Evolutionary conservation across 2,329 filamentous ascomycete genomes (phyloP).

Genomic region (Aspergillus fijiensis): DNA sequence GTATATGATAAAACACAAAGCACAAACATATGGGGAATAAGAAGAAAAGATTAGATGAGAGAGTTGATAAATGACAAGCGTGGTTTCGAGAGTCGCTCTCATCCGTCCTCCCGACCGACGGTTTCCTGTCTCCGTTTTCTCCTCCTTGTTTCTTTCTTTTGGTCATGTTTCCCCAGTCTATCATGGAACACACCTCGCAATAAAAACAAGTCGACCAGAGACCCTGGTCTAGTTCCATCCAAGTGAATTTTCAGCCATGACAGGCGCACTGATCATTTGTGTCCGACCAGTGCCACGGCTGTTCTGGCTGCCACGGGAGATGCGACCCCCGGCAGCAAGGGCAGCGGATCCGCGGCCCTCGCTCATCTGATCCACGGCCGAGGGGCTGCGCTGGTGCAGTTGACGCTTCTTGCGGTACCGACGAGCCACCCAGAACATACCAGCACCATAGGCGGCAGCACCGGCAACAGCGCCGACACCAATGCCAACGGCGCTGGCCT

Average conservation of each 20-base stretch:
- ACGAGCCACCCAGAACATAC: conserved; percentile 90
- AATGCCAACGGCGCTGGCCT: conserved; percentile 60
- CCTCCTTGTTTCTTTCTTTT: conserved; percentile 8
- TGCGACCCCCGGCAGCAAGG: conserved; percentile 47
- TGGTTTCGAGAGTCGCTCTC: conserved; percentile 7
- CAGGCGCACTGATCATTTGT: conserved; percentile 79
- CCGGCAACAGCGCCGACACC: conserved; percentile 74
- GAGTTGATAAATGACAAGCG: conserved; percentile 19
- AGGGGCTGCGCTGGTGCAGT: conserved; percentile 73
- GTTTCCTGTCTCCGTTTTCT: conserved; percentile 5
- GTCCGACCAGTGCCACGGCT: conserved; percentile 69
- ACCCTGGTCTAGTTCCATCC: conserved; percentile 77
- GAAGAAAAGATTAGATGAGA: conserved; percentile 27
- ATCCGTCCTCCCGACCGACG: background rate
- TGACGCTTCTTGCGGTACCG: conserved; percentile 85
- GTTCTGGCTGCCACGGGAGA: conserved; percentile 53
- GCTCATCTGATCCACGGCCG: conserved; percentile 65
- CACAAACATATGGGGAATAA: conserved; percentile 39
- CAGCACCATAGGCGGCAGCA: conserved; percentile 83
- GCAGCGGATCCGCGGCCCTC: conserved; percentile 53
- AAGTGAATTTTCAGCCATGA: conserved; percentile 90
- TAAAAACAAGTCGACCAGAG: background rate
- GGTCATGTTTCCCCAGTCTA: conserved; percentile 13
- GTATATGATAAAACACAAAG: conserved; percentile 12
- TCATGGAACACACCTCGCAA: conserved; percentile 15